phyloP scores from a whole-genome alignment of 345 rosid species.

The Euphorbia peplus region DNA sequence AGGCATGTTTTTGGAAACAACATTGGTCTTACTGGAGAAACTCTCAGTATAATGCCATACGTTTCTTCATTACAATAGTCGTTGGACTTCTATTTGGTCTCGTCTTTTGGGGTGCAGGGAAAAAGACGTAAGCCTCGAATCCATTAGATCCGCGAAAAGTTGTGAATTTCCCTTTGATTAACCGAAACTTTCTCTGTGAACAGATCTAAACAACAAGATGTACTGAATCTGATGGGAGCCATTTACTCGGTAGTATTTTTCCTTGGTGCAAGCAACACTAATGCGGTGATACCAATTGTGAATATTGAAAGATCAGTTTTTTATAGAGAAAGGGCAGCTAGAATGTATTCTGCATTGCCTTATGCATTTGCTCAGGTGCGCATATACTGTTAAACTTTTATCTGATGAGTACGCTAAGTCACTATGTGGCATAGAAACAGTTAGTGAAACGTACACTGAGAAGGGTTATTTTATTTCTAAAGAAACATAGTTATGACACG shows the following conservation, averaged over 20 bases:
- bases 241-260: constrained; percentile 27
- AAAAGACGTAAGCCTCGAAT: constrained; percentile 19
- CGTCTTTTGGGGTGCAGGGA: constrained; percentile 31
- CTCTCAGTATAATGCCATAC: constrained; percentile 29
- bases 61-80: constrained; percentile 16
- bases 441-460: too few relatives aligned
- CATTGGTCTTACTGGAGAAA: constrained; percentile 34
- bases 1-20: constrained; percentile 34
- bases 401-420: too few relatives aligned
- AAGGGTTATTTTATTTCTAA: too few relatives aligned
- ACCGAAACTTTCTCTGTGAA: neutral
- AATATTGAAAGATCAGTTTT: constrained; percentile 29
- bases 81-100: constrained; percentile 28
- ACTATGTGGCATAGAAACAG: too few relatives aligned
- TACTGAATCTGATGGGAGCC: constrained; percentile 28
- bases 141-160: neutral
- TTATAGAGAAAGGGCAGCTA: constrained; percentile 34
- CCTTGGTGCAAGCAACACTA: constrained; percentile 28
- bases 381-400: neutral
- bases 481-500: too few relatives aligned
- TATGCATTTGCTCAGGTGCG: constrained; percentile 32
- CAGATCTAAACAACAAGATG: constrained; percentile 24
- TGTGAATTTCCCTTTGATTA: neutral
- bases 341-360: constrained; percentile 34
- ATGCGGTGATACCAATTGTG: constrained; percentile 23